Evolutionary conservation across 2,329 filamentous ascomycete species (phyloP).

Genomic region (Aureobasidium sp.): DNA sequence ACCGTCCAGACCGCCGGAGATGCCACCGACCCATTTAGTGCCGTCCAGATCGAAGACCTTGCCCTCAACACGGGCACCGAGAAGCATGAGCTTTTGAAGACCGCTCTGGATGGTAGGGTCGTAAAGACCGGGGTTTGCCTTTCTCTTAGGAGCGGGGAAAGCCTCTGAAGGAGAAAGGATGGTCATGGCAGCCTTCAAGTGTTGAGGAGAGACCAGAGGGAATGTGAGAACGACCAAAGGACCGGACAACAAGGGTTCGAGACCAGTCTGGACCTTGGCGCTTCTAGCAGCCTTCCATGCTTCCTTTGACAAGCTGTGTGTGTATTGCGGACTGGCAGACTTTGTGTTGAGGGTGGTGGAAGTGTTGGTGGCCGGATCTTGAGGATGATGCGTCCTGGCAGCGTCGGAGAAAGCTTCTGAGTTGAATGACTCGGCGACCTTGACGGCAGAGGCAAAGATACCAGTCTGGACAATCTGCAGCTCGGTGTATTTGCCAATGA

Average conservation of each 20-base stretch:
- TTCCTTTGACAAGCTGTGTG: constrained; percentile 52
- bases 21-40: constrained; percentile 64
- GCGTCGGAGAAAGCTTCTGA: constrained; percentile 26
- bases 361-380: constrained; percentile 31
- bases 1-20: constrained; percentile 73
- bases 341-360: constrained; percentile 27
- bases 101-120: constrained; percentile 73
- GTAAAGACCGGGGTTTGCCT: constrained; percentile 71
- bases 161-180: constrained; percentile 65
- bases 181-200: constrained; percentile 73
- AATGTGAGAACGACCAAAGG: constrained; percentile 75
- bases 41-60: constrained; percentile 73
- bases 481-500: constrained; percentile 41
- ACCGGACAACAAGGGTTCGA: constrained; percentile 72
- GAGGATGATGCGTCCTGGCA: constrained; percentile 19
- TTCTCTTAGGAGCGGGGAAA: constrained; percentile 73
- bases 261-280: constrained; percentile 49
- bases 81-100: constrained; percentile 75
- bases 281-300: constrained; percentile 46
- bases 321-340: constrained; percentile 46
- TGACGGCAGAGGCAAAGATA: constrained; percentile 79
- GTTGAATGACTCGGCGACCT: constrained; percentile 74
- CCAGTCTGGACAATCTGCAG: constrained; percentile 81
- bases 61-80: constrained; percentile 82
- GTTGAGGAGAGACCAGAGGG: constrained; percentile 72